A percentile compares a stretch with the other conserved stretches of the same genome.
These are phyloP conservation scores for Phyllosticta citribraziliensis DNA, from an alignment of 2,329 filamentous ascomycete genomes.

Conservation along the genomic window DNA sequence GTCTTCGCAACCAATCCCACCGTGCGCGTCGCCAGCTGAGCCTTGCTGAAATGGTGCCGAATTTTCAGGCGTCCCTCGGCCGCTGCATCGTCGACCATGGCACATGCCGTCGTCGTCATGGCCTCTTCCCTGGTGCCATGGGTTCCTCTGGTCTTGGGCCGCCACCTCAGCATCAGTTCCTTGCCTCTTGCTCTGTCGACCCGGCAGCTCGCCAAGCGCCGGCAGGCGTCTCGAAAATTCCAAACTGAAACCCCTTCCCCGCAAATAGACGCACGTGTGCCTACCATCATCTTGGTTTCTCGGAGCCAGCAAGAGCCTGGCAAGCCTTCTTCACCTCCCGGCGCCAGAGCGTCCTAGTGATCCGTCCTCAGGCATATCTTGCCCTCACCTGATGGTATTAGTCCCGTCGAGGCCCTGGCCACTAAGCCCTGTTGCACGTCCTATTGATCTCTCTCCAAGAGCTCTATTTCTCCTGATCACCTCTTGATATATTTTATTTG, in stretches of 20 bases:
- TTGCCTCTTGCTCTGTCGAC: neutral
- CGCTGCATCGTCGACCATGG: neutral
- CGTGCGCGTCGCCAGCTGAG: neutral
- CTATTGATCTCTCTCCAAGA: conserved; percentile 3
- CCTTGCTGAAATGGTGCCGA: neutral
- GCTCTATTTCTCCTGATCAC: conserved; percentile 11
- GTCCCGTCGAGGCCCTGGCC: conserved; percentile 7
- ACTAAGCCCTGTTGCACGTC: conserved; percentile 4
- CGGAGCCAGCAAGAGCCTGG: conserved; percentile 5
- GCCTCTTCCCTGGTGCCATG: neutral
- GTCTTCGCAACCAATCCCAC: neutral
- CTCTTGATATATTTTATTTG: neutral
- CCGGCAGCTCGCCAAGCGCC: conserved; percentile 5
- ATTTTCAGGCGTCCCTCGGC: neutral
- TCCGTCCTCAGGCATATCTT: conserved; percentile 10
- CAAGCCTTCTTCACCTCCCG: conserved; percentile 10
- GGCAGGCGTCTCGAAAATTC: conserved; percentile 11
- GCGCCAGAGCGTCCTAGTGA: conserved; percentile 7
- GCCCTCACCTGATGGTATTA: conserved; percentile 11
- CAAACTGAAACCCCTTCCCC: conserved; percentile 12
- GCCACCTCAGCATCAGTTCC: neutral
- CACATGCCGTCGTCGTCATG: neutral
- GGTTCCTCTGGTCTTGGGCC: neutral
- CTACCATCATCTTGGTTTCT: conserved; percentile 9
- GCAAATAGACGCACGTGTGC: conserved; percentile 11